phyloP scores from a whole-genome alignment of 176 grass and related monocot genomes.

The Carex myosuroides region DNA sequence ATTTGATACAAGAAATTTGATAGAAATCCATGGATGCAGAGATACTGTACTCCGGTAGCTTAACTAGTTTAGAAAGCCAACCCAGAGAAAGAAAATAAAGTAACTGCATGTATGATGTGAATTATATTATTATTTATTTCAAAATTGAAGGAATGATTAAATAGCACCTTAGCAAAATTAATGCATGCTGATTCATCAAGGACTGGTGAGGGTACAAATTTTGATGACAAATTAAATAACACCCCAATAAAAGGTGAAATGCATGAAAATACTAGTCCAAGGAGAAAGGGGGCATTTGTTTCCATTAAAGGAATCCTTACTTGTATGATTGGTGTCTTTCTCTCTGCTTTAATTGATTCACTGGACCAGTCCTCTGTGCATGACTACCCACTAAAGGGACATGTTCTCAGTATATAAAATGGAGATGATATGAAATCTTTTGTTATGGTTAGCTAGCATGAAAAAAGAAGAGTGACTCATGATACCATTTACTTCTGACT shows the following conservation, averaged over 20 bases:
- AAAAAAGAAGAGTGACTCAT: slow-evolving; percentile 2
- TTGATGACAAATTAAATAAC: background rate
- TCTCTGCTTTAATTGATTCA: background rate
- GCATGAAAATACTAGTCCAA: slow-evolving; percentile 13
- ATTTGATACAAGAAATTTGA: background rate
- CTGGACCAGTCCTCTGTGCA: background rate
- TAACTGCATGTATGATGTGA: background rate
- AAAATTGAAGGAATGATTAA: background rate
- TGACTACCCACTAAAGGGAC: background rate
- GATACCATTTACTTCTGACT: slow-evolving; percentile 6
- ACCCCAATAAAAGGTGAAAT: background rate
- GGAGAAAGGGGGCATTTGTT: slow-evolving; percentile 2
- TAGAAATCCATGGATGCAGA: background rate
- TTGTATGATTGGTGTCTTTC: background rate
- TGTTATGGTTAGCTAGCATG: background rate
- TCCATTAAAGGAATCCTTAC: slow-evolving; percentile 16
- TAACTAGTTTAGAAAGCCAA: background rate
- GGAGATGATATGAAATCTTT: slow-evolving; percentile 3
- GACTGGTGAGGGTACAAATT: background rate
- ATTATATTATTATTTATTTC: background rate
- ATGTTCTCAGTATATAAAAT: background rate
- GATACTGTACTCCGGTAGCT: background rate
- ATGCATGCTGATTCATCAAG: slow-evolving; percentile 1
- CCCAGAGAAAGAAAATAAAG: background rate
- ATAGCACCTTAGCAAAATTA: background rate